Evolutionary conservation across 2,329 filamentous ascomycete genomes (phyloP), one percentile per base, ranked within the genome.

Genomic region (Cladophialophora bantiana): DNA sequence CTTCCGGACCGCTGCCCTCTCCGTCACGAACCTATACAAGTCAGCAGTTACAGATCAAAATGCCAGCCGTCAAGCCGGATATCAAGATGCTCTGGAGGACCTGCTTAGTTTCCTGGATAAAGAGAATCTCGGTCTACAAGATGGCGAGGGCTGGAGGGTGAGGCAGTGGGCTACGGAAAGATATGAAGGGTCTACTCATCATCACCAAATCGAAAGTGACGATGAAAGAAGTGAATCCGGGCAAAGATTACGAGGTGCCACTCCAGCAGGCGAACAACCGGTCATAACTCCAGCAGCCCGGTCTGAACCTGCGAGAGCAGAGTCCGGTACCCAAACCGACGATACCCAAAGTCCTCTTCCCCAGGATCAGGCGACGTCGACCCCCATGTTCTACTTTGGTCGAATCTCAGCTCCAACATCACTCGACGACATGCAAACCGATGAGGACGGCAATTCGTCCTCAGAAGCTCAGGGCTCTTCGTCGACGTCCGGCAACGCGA

Each of bases 11-110:
- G 95, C 95, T 38, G 95, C 95, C 20, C 85, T 97, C 38, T 96
- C 93, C 5, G 94, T 98, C 63, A 98, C 95, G 56, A 97, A 96
- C 75, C 88, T 99, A 13, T 98, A 98, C 83, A 97, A 97, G 80
- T 94, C 90, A 45, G 94, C 94, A 2, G 90, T 92, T 12, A 84
- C 88, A 36, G 91, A 92, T 57, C 89, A 95, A 77, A 85, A 89
- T 58, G 89, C 89, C 74, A 89, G 93, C 55, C 88, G 92, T 58
- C 82, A 87, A 59, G 90, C 94, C 45, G 95, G 95, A 32, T 98
- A 97, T 74, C 94, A 97, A 77, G 94, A 98, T 76, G 96, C 94
- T 42, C 83, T 99, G 42, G 93, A 97, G 70, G 94, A 98, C 72
- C 83, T 99, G 4, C 81, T 97, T n/a, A 80, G 84, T 15, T 96